These are phyloP conservation scores for Penicillium diatomitis DNA, from an alignment of 495 filamentous ascomycete species.

Conservation along the genomic window DNA sequence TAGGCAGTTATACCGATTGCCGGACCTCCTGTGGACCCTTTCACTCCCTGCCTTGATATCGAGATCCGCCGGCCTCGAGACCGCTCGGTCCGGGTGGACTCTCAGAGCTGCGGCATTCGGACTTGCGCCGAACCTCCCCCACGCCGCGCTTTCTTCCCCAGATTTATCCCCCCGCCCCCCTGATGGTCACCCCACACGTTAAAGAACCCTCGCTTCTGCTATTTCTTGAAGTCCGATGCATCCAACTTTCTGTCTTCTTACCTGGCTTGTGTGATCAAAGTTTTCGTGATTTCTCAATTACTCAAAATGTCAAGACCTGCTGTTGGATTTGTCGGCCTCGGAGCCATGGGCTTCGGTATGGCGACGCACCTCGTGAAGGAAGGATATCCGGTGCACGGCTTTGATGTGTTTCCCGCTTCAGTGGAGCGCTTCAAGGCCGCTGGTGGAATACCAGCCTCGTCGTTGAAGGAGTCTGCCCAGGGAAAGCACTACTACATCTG, in stretches of 20 bases:
- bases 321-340: slow-evolving; percentile 73
- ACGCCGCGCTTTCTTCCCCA: slow-evolving; percentile 2
- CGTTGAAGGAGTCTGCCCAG: slow-evolving; percentile 54
- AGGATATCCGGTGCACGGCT: slow-evolving; percentile 62
- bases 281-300: not conserved
- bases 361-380: slow-evolving; percentile 65
- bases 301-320: slow-evolving; percentile 35
- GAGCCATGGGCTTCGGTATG: slow-evolving; percentile 87
- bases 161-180: slow-evolving; percentile 2
- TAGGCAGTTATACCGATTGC: too few relatives aligned
- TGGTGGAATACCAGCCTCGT: slow-evolving; percentile 52
- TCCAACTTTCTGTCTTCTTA: slow-evolving; percentile 4
- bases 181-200: too few relatives aligned
- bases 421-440: slow-evolving; percentile 59
- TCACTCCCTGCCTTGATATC: too few relatives aligned
- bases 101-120: slow-evolving; percentile 3
- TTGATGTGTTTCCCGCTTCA: slow-evolving; percentile 65
- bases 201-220: too few relatives aligned
- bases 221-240: not conserved
- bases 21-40: too few relatives aligned
- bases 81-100: not conserved
- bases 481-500: slow-evolving; percentile 55
- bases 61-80: not conserved
- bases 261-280: not conserved
- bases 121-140: slow-evolving; percentile 13